Evolutionary conservation across 768 basidiomycete genomes (phyloP).

Genomic region (Tulasnella sp.): DNA sequence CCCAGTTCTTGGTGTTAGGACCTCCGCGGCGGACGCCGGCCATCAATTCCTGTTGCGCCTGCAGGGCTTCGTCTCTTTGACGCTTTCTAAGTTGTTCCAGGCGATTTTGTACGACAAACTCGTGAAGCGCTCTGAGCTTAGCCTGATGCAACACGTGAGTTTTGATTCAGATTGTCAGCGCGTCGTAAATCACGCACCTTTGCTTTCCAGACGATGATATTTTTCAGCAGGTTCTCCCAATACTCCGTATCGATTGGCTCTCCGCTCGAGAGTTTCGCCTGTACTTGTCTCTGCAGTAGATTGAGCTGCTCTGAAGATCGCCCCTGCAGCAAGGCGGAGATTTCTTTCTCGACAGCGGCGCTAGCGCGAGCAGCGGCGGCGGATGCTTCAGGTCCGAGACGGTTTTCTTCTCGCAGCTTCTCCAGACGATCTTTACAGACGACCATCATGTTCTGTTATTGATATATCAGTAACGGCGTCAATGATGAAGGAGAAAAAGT

Average conservation of each 20-base stretch:
- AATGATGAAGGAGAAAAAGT: slow-evolving; percentile 19
- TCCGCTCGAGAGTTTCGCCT: slow-evolving; percentile 77
- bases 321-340: slow-evolving; percentile 66
- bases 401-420: slow-evolving; percentile 47
- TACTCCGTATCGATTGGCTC: slow-evolving; percentile 97
- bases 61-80: slow-evolving; percentile 90
- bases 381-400: slow-evolving; percentile 37
- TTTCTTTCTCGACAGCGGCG: slow-evolving; percentile 75
- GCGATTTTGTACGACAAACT: slow-evolving; percentile 92
- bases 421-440: slow-evolving; percentile 88
- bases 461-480: not conserved
- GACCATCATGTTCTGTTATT: slow-evolving; percentile 86
- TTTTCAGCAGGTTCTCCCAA: slow-evolving; percentile 89
- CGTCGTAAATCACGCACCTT: slow-evolving; percentile 44
- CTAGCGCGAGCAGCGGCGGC: slow-evolving; percentile 36
- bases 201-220: slow-evolving; percentile 91
- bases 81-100: slow-evolving; percentile 91
- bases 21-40: slow-evolving; percentile 52
- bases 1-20: slow-evolving; percentile 33
- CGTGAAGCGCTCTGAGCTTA: slow-evolving; percentile 83
- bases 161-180: not conserved
- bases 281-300: slow-evolving; percentile 73
- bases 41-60: slow-evolving; percentile 82
- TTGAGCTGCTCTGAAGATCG: slow-evolving; percentile 80
- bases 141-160: slow-evolving; percentile 38